Evolutionary conservation across 768 basidiomycete species (phyloP), one percentile per base, ranked within the genome.

Genomic region (Amanita molliuscula): DNA sequence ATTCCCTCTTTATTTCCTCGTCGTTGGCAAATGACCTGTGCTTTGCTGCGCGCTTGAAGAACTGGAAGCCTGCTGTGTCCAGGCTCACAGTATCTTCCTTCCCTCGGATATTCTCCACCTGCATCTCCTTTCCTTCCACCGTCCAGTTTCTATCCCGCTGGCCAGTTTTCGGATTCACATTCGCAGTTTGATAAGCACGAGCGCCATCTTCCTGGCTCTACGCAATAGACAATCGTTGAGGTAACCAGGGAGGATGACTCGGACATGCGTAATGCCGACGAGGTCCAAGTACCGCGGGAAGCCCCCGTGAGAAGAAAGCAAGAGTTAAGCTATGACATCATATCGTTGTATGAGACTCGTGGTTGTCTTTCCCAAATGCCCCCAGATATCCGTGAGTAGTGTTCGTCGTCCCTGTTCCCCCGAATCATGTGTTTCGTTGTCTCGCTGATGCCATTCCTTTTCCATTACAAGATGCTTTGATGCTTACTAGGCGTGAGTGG

Each of bases 1-100:
- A 84, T 44, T 75, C 76, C 38, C 54, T 56, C 56, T 68, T 56
- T 31, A 84, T 72, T n/a, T 73, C 73, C 8, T 69, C 72, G 36
- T 81, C 77, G 52, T 75, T 66, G 0, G 52, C 51, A 61, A 84
- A 83, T 0, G 67, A 53, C 6, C 63, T 73, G 55, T 75, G 72
- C 53, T 73, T 69, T 0, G 77, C 62, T 0, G 75, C 59, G 28
- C 59, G 58, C 10, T 55, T 38, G 54, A 58, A 65, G 54, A 64
- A 77, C 56, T 75, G 72, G 62, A 79, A 82, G 2, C 79, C 78
- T 3, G 73, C 61, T 1, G 58, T 72, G 55, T 81, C 79, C 18
- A 81, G 68, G 20, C 68, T 64, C 21, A 63, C 64, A 0, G 62
- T 56, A 48, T 63, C 58, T 58, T 79, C 75, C 56, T 72, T 72